A percentile compares a stretch with the other conserved stretches of the same genome.
Conservation (phyloP, 2,329 filamentous ascomycete species). For the Monosporascus sp. region DNA sequence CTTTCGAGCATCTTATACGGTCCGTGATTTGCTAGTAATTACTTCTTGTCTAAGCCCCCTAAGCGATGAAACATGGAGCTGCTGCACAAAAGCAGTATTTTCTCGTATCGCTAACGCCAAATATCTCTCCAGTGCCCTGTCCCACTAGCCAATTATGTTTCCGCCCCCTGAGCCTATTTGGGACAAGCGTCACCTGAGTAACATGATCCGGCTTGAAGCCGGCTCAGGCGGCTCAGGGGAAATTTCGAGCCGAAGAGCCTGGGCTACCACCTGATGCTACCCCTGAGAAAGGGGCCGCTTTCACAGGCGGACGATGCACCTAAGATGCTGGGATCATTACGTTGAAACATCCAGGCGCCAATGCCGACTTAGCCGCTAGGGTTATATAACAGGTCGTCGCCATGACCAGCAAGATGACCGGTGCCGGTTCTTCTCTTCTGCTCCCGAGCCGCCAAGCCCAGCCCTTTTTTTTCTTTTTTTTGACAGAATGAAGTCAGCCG, state of each 20-base stretch:
- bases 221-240: neutral
- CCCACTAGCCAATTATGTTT: no score
- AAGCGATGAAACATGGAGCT: no score
- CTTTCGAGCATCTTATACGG: no score
- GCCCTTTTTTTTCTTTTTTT: neutral
- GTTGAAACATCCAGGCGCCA: neutral
- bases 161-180: no score
- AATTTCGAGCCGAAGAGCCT: neutral
- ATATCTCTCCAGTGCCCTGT: no score
- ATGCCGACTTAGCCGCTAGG: neutral
- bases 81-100: no score
- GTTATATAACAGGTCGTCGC: neutral
- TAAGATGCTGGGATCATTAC: neutral
- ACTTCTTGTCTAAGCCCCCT: no score
- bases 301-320: neutral
- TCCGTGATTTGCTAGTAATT: no score
- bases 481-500: neutral
- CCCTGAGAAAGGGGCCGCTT: neutral
- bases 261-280: neutral
- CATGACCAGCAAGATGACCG: neutral
- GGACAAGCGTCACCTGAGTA: no score
- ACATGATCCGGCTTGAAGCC: no score
- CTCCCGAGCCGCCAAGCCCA: neutral
- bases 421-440: neutral
- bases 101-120: no score